phyloP scores from a whole-genome alignment of 1,139 yeast genomes.

The Diutina catenulata region DNA sequence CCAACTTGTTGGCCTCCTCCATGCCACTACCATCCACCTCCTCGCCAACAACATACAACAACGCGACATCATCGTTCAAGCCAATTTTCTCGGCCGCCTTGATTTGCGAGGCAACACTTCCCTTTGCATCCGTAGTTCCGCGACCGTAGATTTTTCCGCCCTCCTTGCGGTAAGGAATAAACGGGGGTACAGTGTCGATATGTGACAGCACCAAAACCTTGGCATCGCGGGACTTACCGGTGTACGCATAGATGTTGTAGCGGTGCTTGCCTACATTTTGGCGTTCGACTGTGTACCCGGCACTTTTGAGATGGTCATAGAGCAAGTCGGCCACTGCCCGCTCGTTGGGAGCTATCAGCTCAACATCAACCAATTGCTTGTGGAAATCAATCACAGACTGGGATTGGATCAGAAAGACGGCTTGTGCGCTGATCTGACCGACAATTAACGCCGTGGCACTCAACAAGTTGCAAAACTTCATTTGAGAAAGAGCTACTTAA shows the following conservation, averaged over 20 bases:
- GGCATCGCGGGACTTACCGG: slow-evolving; percentile 33
- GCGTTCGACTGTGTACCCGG: slow-evolving; percentile 41
- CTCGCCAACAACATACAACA: slow-evolving; percentile 60
- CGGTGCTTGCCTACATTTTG: slow-evolving; percentile 18
- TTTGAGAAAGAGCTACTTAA: too few relatives aligned
- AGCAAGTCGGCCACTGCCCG: slow-evolving; percentile 14
- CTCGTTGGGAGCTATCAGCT: slow-evolving; percentile 26
- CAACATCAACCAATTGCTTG: slow-evolving; percentile 21
- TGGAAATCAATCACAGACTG: slow-evolving; percentile 18
- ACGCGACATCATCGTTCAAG: slow-evolving; percentile 37
- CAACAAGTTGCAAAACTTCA: too few relatives aligned
- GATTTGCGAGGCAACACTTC: slow-evolving; percentile 53
- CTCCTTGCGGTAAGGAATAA: slow-evolving; percentile 36
- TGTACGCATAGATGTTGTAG: slow-evolving; percentile 48
- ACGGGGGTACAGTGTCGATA: slow-evolving; percentile 67
- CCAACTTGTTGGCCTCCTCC: slow-evolving; percentile 29
- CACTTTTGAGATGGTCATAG: slow-evolving; percentile 16
- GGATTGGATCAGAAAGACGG: too few relatives aligned
- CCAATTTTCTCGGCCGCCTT: slow-evolving; percentile 17
- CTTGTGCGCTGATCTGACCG: background rate
- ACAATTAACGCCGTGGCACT: too few relatives aligned
- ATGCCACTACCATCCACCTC: slow-evolving; percentile 56
- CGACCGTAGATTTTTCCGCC: slow-evolving; percentile 48
- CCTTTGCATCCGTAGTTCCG: slow-evolving; percentile 62
- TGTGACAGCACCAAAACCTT: slow-evolving; percentile 49